Evolutionary conservation across 2,329 filamentous ascomycete genomes (phyloP).

Genomic region (Ceratocystis alfenasii): DNA sequence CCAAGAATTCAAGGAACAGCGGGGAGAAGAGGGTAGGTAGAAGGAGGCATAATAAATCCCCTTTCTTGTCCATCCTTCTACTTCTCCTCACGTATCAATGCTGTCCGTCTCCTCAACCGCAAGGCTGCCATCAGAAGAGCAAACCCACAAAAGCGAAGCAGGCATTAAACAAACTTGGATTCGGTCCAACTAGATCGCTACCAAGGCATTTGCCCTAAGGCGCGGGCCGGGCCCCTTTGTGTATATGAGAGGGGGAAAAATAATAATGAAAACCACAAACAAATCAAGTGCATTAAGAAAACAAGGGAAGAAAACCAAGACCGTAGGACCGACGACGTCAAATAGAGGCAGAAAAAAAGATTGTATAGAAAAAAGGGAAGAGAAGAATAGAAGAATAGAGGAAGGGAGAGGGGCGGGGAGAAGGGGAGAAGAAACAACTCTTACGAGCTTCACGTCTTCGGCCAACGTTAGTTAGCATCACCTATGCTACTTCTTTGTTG

Average conservation of each 20-base stretch:
- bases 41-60: background rate
- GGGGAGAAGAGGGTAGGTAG: background rate
- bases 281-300: constrained; percentile 13
- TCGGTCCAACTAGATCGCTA: background rate
- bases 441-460: background rate
- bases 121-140: background rate
- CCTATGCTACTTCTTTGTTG: background rate
- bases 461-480: background rate
- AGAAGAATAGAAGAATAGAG: constrained; percentile 6
- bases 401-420: constrained; percentile 21
- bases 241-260: background rate
- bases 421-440: background rate
- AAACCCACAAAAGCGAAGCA: constrained; percentile 9
- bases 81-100: background rate
- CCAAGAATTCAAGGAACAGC: no score
- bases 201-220: background rate
- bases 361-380: constrained; percentile 18
- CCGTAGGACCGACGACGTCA: constrained; percentile 12
- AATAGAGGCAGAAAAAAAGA: constrained; percentile 22
- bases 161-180: constrained; percentile 5
- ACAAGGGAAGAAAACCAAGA: constrained; percentile 21
- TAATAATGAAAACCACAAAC: constrained; percentile 14
- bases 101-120: no score
- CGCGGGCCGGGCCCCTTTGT: background rate
- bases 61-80: background rate